Evolutionary conservation across 2,329 filamentous ascomycete species (phyloP), one percentile per base, ranked within the genome.

Genomic region (Xylaria sp.): DNA sequence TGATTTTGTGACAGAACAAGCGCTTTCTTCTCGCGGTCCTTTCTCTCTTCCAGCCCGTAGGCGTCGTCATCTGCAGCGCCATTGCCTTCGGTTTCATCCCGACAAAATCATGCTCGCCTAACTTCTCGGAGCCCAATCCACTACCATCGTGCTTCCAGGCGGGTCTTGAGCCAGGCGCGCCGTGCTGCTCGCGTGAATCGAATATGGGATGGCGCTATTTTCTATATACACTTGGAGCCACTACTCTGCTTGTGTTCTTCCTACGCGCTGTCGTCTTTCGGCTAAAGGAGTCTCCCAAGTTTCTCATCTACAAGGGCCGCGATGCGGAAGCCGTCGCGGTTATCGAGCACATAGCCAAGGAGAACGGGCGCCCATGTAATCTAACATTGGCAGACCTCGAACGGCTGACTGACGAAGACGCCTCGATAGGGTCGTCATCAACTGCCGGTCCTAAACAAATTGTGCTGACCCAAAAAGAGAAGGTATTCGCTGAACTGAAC

Each of bases 191-290:
- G 14, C 58, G 69, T 0, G 72, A 60, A 14, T 52, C 76, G 23
- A 84, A 84, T 67, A 81, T 80, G 79, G 82, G 82, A n/a, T 84
- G 82, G 79, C 74, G 82, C 6, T 83, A 82, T 35, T 75, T 82
- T 19, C 71, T 82, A 35, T 79, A 79, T 42, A 78, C 79, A 0
- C 75, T 83, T 3, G 82, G 81, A 0, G 78, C 71, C 0, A 70
- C 83, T 6, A 80, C 80, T 0, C 72, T 83, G 0, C 60, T 73
- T 1, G 74, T 83, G 46, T 81, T 79, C 47, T 51, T 81, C 19
- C 70, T 82, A 9, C 80, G 82, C 1, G 79, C 80, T 42, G 73
- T 80, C 43, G 61, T 80, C n/a, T 82, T 84, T 58, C 75, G 74
- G n/a, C 78, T 84, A 43, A 77, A 73, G 35, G 81, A 82, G 69